Evolutionary conservation across 1,284 basidiomycete species (phyloP).

Genomic region (Trametes polyzona): DNA sequence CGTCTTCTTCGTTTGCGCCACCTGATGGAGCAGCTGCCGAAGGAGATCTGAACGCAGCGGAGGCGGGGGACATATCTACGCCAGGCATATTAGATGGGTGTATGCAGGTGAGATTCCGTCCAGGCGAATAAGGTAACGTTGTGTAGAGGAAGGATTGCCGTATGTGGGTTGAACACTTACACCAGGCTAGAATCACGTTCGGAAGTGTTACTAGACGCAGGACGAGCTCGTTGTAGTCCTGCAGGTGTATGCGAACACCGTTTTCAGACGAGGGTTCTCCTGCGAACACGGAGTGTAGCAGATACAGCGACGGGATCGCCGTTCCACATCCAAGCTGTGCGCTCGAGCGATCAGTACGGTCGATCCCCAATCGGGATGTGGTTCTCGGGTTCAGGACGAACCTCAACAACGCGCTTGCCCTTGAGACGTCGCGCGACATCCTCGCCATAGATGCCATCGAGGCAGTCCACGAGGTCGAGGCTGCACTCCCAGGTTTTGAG

Average conservation of each 20-base stretch:
- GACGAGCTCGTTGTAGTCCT: conserved; percentile 92
- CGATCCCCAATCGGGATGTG: neutral
- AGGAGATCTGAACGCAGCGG: conserved; percentile 42
- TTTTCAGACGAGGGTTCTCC: conserved; percentile 21
- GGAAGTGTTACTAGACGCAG: conserved; percentile 86
- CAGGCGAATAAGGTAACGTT: too few species aligned
- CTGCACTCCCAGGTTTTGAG: conserved; percentile 99
- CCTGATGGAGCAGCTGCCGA: neutral
- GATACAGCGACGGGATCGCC: conserved; percentile 78
- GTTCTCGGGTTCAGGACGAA: conserved; percentile 31
- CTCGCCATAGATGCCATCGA: conserved; percentile 41
- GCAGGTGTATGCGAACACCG: conserved; percentile 75
- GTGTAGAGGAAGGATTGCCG: too few species aligned
- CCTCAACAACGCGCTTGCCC: conserved; percentile 68
- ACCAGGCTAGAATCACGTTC: conserved; percentile 88
- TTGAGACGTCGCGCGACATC: conserved; percentile 23
- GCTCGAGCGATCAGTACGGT: neutral
- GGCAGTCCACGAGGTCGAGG: conserved; percentile 78
- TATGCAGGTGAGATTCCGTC: too few species aligned
- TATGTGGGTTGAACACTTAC: conserved; percentile 52
- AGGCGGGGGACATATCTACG: conserved; percentile 58
- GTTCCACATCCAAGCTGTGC: conserved; percentile 91
- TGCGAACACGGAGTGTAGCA: conserved; percentile 68
- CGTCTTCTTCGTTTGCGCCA: conserved; percentile 19
- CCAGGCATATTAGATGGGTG: too few species aligned